Evolutionary conservation across 495 filamentous ascomycete genomes (phyloP).

Genomic region (Aspergillus diversus): DNA sequence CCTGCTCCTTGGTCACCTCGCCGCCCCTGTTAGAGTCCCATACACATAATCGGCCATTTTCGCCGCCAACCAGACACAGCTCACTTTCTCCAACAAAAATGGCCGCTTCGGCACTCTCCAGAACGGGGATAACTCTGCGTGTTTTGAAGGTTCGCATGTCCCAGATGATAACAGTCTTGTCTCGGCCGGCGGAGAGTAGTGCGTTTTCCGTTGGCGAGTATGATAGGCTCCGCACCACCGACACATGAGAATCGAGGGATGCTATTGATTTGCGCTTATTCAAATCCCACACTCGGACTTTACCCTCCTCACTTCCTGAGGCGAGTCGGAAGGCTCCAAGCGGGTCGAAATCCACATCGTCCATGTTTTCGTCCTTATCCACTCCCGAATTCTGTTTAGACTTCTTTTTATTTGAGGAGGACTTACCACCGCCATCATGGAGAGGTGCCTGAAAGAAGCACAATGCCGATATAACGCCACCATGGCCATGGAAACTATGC

Average conservation of each 20-base stretch:
- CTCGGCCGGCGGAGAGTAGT: slow-evolving; percentile 85
- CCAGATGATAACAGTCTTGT: slow-evolving; percentile 94
- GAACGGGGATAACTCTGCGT: slow-evolving; percentile 78
- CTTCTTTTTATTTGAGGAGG: slow-evolving; percentile 41
- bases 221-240: slow-evolving; percentile 82
- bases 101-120: slow-evolving; percentile 83
- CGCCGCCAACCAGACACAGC: slow-evolving; percentile 82
- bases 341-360: slow-evolving; percentile 38
- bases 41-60: slow-evolving; percentile 76
- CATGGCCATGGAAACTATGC: slow-evolving; percentile 91
- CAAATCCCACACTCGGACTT: slow-evolving; percentile 88
- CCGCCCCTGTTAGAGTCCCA: slow-evolving; percentile 77
- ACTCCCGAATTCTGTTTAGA: slow-evolving; percentile 51
- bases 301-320: slow-evolving; percentile 91
- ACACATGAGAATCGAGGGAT: slow-evolving; percentile 87
- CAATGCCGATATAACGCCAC: slow-evolving; percentile 86
- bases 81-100: slow-evolving; percentile 74
- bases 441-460: slow-evolving; percentile 79
- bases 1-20: slow-evolving; percentile 77
- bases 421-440: slow-evolving; percentile 37
- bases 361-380: slow-evolving; percentile 46
- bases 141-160: slow-evolving; percentile 81
- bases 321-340: slow-evolving; percentile 74
- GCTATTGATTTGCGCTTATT: slow-evolving; percentile 78
- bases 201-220: slow-evolving; percentile 74